phyloP scores from a whole-genome alignment of 2,329 filamentous ascomycete genomes.

The Lachnellula subtilissima region DNA sequence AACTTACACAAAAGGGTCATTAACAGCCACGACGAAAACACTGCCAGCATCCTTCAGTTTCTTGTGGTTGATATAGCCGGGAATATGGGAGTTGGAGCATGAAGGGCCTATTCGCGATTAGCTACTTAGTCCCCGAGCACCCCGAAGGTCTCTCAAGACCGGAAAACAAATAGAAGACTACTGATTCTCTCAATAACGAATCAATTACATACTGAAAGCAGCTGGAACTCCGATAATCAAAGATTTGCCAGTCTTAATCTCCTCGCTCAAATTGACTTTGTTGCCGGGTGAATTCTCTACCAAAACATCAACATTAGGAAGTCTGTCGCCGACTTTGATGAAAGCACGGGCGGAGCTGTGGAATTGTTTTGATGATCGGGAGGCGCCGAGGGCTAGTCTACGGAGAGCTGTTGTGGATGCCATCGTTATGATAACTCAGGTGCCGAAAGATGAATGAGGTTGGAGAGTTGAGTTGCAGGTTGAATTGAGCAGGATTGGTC shows the following conservation, averaged over 20 bases:
- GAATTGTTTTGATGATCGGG: constrained; percentile 41
- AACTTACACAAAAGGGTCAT: constrained; percentile 87
- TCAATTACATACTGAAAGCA: constrained; percentile 55
- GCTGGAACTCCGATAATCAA: constrained; percentile 82
- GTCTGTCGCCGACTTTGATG: constrained; percentile 72
- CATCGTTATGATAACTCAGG: constrained; percentile 16
- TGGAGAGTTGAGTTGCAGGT: not conserved
- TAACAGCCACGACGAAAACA: constrained; percentile 87
- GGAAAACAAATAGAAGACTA: not conserved
- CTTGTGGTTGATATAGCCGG: constrained; percentile 76
- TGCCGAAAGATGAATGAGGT: not conserved
- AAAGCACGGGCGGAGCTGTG: constrained; percentile 57
- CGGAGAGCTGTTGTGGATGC: constrained; percentile 21
- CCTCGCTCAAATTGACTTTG: constrained; percentile 75
- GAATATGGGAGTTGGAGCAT: constrained; percentile 69
- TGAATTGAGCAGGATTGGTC: not conserved
- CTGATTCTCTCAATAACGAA: not conserved
- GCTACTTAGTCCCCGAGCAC: not conserved
- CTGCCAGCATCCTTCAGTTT: constrained; percentile 73
- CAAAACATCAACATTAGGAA: constrained; percentile 68
- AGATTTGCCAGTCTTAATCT: constrained; percentile 66
- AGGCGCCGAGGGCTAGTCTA: constrained; percentile 14
- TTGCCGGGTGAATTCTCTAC: constrained; percentile 80
- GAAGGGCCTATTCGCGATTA: constrained; percentile 42
- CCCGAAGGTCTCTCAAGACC: not conserved